phyloP scores from a whole-genome alignment of 2,329 filamentous ascomycete genomes.

The Cytospora chrysosperma region DNA sequence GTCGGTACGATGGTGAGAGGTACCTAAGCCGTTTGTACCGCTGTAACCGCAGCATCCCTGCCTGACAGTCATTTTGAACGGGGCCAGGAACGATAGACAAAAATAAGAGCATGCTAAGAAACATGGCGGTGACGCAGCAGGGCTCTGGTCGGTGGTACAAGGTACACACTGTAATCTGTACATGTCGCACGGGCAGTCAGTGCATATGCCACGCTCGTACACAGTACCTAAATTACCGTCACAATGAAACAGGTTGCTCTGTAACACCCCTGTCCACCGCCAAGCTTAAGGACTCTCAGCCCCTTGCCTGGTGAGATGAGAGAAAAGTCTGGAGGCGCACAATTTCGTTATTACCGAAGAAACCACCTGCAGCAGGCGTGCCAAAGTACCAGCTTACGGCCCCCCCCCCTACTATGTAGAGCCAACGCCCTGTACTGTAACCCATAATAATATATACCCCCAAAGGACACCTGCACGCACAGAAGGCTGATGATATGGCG shows the following conservation, averaged over 20 bases:
- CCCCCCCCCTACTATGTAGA: no score
- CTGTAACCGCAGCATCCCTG: slow-evolving; percentile 24
- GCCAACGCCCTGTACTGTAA: neutral
- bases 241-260: slow-evolving; percentile 22
- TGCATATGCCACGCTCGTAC: neutral
- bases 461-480: neutral
- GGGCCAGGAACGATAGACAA: slow-evolving; percentile 23
- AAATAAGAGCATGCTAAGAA: slow-evolving; percentile 13
- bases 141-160: slow-evolving; percentile 1
- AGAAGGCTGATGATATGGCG: neutral
- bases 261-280: neutral
- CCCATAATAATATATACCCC: neutral
- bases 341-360: slow-evolving; percentile 25
- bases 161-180: slow-evolving; percentile 6
- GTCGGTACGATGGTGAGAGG: slow-evolving; percentile 14
- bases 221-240: slow-evolving; percentile 17
- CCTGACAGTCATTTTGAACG: slow-evolving; percentile 19
- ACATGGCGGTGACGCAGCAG: slow-evolving; percentile 24
- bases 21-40: slow-evolving; percentile 23
- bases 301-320: slow-evolving; percentile 19
- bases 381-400: neutral
- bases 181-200: neutral
- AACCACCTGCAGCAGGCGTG: neutral
- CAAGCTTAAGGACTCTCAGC: neutral
- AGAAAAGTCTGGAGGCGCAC: slow-evolving; percentile 10